phyloP scores from a whole-genome alignment of 139 green algal species.

The Coccomyxa sp. region DNA sequence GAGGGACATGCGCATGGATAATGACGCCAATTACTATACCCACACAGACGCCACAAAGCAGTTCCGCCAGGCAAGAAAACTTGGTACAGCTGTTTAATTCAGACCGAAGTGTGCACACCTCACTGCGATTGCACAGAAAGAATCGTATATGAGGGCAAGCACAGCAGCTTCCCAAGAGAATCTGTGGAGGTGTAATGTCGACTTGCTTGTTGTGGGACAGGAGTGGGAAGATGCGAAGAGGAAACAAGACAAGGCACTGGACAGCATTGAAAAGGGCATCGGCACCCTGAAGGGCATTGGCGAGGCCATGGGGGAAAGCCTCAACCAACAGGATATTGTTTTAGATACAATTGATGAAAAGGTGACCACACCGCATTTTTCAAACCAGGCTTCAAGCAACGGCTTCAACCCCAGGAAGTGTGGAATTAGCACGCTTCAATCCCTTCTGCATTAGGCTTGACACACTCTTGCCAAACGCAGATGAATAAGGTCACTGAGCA shows the following conservation, averaged over 20 bases:
- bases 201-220: conserved; percentile 17
- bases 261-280: conserved; percentile 69
- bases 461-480: conserved; percentile 16
- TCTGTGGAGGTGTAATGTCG: background rate
- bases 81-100: background rate
- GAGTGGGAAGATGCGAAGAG: conserved; percentile 57
- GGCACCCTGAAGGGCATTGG: conserved; percentile 68
- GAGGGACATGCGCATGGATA: conserved; percentile 20
- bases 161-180: background rate
- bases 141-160: too few species aligned
- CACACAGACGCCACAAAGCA: conserved; percentile 48
- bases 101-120: background rate
- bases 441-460: background rate
- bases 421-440: background rate
- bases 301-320: conserved; percentile 63
- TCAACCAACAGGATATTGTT: conserved; percentile 73
- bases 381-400: too few species aligned
- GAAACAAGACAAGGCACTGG: conserved; percentile 69
- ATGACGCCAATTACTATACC: conserved; percentile 43
- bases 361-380: conserved; percentile 5
- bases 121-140: background rate
- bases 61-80: conserved; percentile 38
- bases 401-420: background rate
- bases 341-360: conserved; percentile 75
- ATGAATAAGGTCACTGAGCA: conserved; percentile 69